Conservation (phyloP, 108 stramenopile species). For the Skeletonema potamos region DNA sequence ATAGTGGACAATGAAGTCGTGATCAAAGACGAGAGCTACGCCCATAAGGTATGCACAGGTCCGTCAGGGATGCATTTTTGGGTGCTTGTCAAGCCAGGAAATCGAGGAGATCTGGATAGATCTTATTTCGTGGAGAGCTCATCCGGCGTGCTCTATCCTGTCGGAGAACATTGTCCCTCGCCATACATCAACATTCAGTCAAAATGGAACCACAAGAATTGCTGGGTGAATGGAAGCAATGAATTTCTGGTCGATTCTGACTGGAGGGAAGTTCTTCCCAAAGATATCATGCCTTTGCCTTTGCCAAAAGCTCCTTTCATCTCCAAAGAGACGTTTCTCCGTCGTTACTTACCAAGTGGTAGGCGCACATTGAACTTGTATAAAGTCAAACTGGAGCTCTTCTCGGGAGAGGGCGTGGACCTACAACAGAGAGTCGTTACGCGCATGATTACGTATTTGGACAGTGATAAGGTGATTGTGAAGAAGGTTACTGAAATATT, state of each 20-base stretch:
- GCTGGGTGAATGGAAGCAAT: constrained; percentile 66
- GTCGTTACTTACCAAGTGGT: constrained; percentile 56
- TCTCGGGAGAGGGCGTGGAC: constrained; percentile 49
- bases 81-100: constrained; percentile 69
- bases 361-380: constrained; percentile 48
- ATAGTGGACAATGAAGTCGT: too few species aligned
- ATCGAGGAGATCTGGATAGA: constrained; percentile 33
- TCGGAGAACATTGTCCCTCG: background rate
- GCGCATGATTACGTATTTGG: constrained; percentile 54
- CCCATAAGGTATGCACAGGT: constrained; percentile 27
- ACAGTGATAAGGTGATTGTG: constrained; percentile 41
- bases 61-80: constrained; percentile 68
- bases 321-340: constrained; percentile 17
- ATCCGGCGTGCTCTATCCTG: constrained; percentile 59
- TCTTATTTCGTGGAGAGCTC: constrained; percentile 71
- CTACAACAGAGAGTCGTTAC: constrained; percentile 49
- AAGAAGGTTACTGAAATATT: constrained; percentile 58
- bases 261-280: too few species aligned
- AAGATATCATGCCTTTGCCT: too few species aligned
- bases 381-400: constrained; percentile 64
- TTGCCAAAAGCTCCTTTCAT: constrained; percentile 40
- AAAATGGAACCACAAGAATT: constrained; percentile 73
- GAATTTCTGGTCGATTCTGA: constrained; percentile 42
- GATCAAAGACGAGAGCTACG: too few species aligned
- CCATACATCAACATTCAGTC: constrained; percentile 65